Percentiles rank a stretch among this genome's conserved stretches.
These are phyloP conservation scores for Stellera chamaejasme DNA, from an alignment of 345 rosid species.

Conservation along the genomic window DNA sequence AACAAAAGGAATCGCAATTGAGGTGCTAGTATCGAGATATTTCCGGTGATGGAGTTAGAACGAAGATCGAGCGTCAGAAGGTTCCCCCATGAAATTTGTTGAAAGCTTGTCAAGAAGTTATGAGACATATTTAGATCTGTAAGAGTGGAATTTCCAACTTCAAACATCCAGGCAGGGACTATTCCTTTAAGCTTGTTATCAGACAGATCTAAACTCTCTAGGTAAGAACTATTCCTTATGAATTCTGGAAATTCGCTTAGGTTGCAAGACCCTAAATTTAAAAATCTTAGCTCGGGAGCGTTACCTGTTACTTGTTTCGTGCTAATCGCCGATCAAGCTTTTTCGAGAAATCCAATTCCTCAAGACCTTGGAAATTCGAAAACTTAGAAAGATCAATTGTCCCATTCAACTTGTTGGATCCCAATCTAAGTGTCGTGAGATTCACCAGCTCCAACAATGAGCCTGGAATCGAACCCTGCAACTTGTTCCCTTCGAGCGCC, in stretches of 20 bases:
- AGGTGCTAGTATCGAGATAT: constrained; percentile 13
- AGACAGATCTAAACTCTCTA: not conserved
- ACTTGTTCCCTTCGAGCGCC: constrained; percentile 3
- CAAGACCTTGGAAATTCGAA: not conserved
- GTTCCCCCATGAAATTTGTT: not conserved
- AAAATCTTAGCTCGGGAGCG: not conserved
- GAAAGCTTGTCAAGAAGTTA: constrained; percentile 13
- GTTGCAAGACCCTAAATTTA: not conserved
- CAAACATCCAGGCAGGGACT: constrained; percentile 11
- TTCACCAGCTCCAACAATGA: constrained; percentile 2
- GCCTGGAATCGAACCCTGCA: constrained; percentile 14
- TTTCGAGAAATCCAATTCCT: not conserved
- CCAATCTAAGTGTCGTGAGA: no score
- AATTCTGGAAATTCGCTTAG: constrained; percentile 8
- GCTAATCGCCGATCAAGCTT: not conserved
- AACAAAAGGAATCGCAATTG: not conserved
- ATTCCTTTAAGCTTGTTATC: constrained; percentile 16
- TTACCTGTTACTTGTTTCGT: not conserved
- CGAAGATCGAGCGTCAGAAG: constrained; percentile 10
- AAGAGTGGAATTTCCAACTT: not conserved
- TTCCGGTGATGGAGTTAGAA: constrained; percentile 12
- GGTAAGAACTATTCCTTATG: not conserved
- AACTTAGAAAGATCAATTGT: no score
- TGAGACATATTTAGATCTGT: constrained; percentile 4
- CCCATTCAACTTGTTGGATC: no score